Conservation (phyloP, 2,329 filamentous ascomycete species). For the Fusarium newnesense region DNA sequence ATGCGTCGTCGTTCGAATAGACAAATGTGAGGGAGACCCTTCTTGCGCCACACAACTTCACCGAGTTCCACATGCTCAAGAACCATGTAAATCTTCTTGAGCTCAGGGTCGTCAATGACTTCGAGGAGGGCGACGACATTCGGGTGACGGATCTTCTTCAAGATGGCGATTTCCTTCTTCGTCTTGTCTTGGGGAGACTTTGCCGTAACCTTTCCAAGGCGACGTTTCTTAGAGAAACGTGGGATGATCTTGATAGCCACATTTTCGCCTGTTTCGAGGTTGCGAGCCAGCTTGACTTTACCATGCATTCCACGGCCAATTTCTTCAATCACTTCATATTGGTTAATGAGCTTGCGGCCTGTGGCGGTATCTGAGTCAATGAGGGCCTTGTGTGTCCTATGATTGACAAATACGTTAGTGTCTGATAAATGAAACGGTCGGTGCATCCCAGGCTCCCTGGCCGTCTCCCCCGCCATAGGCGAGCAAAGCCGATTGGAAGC, state of each 20-base stretch:
- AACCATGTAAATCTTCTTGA: conserved; percentile 98
- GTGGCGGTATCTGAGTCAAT: conserved; percentile 90
- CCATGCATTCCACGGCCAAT: conserved; percentile 96
- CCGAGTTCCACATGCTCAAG: conserved; percentile 94
- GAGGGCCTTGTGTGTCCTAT: conserved; percentile 86
- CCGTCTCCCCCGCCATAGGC: conserved; percentile 15
- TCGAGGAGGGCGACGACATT: conserved; percentile 96
- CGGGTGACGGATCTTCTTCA: conserved; percentile 98
- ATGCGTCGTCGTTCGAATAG: conserved; percentile 83
- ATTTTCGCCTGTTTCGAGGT: conserved; percentile 77
- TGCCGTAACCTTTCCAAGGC: conserved; percentile 83
- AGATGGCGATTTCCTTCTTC: conserved; percentile 95
- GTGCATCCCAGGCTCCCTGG: conserved; percentile 17
- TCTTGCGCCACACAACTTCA: conserved; percentile 93
- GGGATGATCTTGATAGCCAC: conserved; percentile 99
- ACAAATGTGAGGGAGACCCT: conserved; percentile 85
- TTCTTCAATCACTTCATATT: conserved; percentile 97
- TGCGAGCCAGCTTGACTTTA: conserved; percentile 94
- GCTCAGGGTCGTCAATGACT: conserved; percentile 95
- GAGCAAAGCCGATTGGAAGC: conserved; percentile 7
- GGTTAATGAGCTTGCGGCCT: conserved; percentile 95
- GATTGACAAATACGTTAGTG: conserved; percentile 27
- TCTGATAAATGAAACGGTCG: conserved; percentile 17
- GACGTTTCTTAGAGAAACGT: conserved; percentile 90
- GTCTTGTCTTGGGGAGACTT: conserved; percentile 78